These are phyloP conservation scores for Rosa rugosa DNA, from an alignment of 306 rosid genomes.

Conservation along the genomic window DNA sequence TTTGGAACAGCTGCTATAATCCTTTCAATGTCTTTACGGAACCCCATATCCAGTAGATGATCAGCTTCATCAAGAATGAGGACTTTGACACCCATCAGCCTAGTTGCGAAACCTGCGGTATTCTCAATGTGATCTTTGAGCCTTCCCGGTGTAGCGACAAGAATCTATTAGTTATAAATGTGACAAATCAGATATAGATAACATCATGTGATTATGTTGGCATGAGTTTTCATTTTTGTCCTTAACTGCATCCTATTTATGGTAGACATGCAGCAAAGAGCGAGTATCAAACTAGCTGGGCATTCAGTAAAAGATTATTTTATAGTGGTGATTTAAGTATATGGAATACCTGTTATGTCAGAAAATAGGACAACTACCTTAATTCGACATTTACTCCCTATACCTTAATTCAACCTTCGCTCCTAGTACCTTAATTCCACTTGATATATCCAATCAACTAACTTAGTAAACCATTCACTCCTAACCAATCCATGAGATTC, in stretches of 20 bases:
- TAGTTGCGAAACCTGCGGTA: constrained; percentile 89
- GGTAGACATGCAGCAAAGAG: neutral
- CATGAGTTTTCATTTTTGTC: neutral
- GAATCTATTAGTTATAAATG: constrained; percentile 60
- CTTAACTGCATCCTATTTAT: neutral
- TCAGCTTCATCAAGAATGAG: constrained; percentile 98
- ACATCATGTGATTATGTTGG: constrained; percentile 12
- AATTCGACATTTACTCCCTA: too few relatives aligned
- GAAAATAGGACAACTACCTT: neutral
- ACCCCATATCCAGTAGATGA: constrained; percentile 97
- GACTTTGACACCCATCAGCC: constrained; percentile 91
- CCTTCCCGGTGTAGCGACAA: constrained; percentile 99
- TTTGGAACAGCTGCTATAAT: constrained; percentile 85
- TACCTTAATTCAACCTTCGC: neutral
- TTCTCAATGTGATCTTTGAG: constrained; percentile 91
- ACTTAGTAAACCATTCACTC: neutral
- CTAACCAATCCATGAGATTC: neutral
- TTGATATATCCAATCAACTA: neutral
- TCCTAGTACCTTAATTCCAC: neutral
- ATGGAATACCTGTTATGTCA: neutral
- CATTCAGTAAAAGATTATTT: neutral
- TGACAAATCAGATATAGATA: constrained; percentile 10
- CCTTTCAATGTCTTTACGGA: constrained; percentile 87
- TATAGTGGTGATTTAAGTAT: neutral
- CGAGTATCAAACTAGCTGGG: constrained; percentile 7